These are phyloP conservation scores for Globisporangium paroecandrum DNA, from an alignment of 352 stramenopile species.

Conservation along the genomic window DNA sequence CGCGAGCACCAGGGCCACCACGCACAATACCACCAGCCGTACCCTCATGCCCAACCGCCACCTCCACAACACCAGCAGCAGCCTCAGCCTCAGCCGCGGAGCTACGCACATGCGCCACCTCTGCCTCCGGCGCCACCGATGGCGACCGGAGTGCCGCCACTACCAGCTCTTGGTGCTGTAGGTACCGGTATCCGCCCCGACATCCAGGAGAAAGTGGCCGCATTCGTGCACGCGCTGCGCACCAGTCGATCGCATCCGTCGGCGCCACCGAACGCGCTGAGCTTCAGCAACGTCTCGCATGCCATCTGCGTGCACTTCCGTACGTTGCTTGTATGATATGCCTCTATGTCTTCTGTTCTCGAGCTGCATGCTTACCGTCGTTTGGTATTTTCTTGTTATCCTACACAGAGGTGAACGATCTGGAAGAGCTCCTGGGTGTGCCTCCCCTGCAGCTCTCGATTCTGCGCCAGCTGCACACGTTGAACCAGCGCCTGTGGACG, in stretches of 20 bases:
- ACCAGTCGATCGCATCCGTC: conserved; percentile 42
- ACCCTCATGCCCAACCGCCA: neutral
- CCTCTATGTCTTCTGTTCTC: neutral
- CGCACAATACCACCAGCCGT: neutral
- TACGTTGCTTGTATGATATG: conserved; percentile 22
- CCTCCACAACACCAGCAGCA: conserved; percentile 30
- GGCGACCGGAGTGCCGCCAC: neutral
- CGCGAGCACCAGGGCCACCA: conserved; percentile 3
- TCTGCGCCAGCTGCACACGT: conserved; percentile 53
- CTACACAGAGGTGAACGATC: conserved; percentile 35
- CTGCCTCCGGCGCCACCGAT: conserved; percentile 4
- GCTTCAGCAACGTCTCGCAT: conserved; percentile 37
- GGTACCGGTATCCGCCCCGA: conserved; percentile 14
- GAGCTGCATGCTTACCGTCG: neutral
- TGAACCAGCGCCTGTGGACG: conserved; percentile 76
- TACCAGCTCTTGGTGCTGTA: neutral
- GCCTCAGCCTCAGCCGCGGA: neutral
- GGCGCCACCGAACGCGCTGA: conserved; percentile 56
- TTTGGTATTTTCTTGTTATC: neutral
- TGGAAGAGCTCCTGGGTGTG: conserved; percentile 52
- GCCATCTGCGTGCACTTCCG: conserved; percentile 66
- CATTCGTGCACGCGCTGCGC: conserved; percentile 59
- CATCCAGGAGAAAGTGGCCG: conserved; percentile 44
- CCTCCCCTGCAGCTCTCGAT: conserved; percentile 40
- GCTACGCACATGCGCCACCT: conserved; percentile 11